Base-by-base conservation (phyloP, 2,329 filamentous ascomycete genomes). In the Scedosporium apiospermum region DNA sequence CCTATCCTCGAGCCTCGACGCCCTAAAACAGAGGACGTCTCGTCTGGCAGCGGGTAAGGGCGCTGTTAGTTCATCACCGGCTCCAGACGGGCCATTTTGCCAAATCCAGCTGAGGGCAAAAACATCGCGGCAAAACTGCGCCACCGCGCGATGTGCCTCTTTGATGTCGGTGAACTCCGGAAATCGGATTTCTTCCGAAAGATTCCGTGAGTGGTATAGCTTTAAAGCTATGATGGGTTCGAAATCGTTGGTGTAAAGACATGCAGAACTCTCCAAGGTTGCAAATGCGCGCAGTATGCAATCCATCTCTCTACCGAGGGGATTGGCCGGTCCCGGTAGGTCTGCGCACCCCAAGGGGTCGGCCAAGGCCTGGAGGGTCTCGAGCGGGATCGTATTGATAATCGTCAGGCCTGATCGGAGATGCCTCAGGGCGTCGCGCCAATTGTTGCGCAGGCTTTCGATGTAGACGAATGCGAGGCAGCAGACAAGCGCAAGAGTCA, bases 381-480 rank as follows among this genome's bases (percentile, higher is more conserved):
- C 65, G n/a, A 66, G 64, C 3, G 71, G 70, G 16, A 71, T 55
- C 26, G 68, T 69, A 18, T 67, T 65, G 64, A 74, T 70, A 38
- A 74, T 69, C 18, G 68, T 68, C n/a, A 71, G 63, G 18, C 72
- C 72, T 57, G 71, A 71, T 1, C 66, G 64, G 27, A 73, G 65
- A 60, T 74, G 72, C 3, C 67, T 65, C 34, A 72, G 64, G 9
- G 69, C 69, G 2, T 66, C 67, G 0, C 64, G 63, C 64, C 68
- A 67, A 58, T 70, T 69, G 14, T 67, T 66, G 4, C 69, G 68
- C 46, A 73, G 63, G 7, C 67, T 67, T 65, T 73, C 71, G 51
- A 72, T 68, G 60, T 67, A 72, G 27, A 72, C 68, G 60, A 73
- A 74, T 3, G 69, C 65, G 3, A 71, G 66, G 65, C 72, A 73